Evolutionary conservation across 805 yeast genomes (phyloP).

Genomic region (Kodamaea sagamina): DNA sequence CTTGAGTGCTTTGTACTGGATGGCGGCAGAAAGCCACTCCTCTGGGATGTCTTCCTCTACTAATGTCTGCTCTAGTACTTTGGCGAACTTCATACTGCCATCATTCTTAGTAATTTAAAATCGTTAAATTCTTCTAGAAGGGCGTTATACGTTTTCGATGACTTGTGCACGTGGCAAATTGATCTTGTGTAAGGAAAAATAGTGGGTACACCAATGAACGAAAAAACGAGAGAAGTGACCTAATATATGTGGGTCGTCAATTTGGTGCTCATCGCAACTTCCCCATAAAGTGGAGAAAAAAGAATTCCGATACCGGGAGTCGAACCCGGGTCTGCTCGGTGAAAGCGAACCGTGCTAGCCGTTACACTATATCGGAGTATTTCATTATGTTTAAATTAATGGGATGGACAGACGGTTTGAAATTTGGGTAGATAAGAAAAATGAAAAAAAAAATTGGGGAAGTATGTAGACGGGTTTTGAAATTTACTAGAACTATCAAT

Average conservation of each 20-base stretch:
- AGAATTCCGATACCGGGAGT: constrained; percentile 77
- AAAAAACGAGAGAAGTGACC: too few relatives aligned
- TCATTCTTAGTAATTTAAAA: constrained; percentile 4
- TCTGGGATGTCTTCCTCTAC: constrained; percentile 61
- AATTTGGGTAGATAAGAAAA: too few relatives aligned
- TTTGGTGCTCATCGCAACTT: too few relatives aligned
- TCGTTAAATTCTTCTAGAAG: neutral
- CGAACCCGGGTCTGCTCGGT: constrained; percentile 86
- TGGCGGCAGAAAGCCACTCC: constrained; percentile 68
- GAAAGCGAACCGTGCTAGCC: constrained; percentile 84
- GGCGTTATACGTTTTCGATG: constrained; percentile 1
- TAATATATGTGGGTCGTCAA: too few relatives aligned
- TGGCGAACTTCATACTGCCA: constrained; percentile 69
- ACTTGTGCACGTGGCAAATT: constrained; percentile 2
- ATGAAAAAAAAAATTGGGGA: too few relatives aligned
- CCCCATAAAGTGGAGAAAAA: too few relatives aligned
- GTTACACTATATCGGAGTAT: constrained; percentile 73
- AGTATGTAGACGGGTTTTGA: too few relatives aligned
- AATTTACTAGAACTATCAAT: too few relatives aligned
- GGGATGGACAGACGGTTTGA: too few relatives aligned
- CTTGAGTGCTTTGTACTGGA: constrained; percentile 70
- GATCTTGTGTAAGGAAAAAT: neutral
- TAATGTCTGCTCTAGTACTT: constrained; percentile 63
- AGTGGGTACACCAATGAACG: too few relatives aligned
- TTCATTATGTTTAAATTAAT: neutral